Evolutionary conservation across 2,329 filamentous ascomycete species (phyloP), one percentile per base, ranked within the genome.

Genomic region (Diaporthe ilicicola): DNA sequence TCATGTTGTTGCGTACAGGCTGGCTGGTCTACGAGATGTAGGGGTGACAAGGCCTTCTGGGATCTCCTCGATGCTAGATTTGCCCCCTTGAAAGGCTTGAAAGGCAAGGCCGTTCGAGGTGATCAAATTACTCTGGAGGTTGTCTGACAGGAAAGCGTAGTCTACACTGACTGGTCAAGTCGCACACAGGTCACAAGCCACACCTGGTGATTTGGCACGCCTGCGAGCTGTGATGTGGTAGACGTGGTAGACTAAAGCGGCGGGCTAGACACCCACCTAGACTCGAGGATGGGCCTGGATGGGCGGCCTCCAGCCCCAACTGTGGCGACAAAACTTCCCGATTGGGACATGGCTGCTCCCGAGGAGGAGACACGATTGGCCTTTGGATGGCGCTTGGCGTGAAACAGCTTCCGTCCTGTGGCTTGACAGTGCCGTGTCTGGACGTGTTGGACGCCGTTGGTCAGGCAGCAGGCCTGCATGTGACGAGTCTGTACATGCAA

Each of bases 231-330:
- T 34, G n/a, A n/a, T n/a, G n/a, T n/a, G n/a, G n/a, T n/a, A n/a
- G n/a, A n/a, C n/a, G n/a, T n/a, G n/a, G n/a, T n/a, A n/a, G n/a
- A n/a, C n/a, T n/a, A n/a, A n/a, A n/a, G n/a, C n/a, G n/a, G n/a
- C n/a, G n/a, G n/a, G n/a, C n/a, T 15, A 54, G 51, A 24, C 39
- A 42, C 39, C 15, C 13, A 9, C 34, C 54, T 59, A 27, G 66
- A 32, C 46, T 27, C 17, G 22, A 42, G n/a, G 15, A 50, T 8
- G 55, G 68, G 71, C 17, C n/a, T 27, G n/a, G 15, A 50, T 8
- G 55, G 68, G 71, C 68, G 71, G 71, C 71, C 71, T 72, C 70
- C 62, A 70, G 51, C 55, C 53, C 54, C 54, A 54, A 48, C 10
- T 64, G 71, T 72, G 71, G 68, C 71, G 62, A 72, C 32, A 9